Evolutionary conservation across 345 rosid species (phyloP).

Genomic region (Populus ilicifolia): DNA sequence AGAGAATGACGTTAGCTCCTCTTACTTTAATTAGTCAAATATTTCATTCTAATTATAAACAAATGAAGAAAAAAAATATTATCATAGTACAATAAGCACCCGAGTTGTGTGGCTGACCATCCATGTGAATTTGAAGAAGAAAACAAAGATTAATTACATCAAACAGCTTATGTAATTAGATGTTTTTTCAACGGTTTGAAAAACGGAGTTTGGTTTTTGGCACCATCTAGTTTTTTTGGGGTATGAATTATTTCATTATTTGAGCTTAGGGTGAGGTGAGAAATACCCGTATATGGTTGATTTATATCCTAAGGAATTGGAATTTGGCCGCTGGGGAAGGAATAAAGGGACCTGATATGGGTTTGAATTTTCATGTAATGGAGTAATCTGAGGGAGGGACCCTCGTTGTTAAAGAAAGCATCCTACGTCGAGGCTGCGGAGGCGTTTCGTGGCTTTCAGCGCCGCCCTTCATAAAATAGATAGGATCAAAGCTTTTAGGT

Average conservation of each 20-base stretch:
- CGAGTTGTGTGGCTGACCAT: background rate
- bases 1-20: background rate
- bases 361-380: background rate
- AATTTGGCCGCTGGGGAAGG: background rate
- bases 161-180: constrained; percentile 2
- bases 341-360: constrained; percentile 3
- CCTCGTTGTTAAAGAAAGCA: background rate
- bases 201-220: constrained; percentile 12
- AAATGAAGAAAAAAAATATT: too few relatives aligned
- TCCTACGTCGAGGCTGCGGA: background rate
- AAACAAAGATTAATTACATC: background rate
- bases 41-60: too few relatives aligned
- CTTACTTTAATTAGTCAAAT: background rate
- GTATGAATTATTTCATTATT: background rate
- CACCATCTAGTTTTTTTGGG: background rate
- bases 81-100: too few relatives aligned
- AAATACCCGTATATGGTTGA: too few relatives aligned
- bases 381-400: background rate
- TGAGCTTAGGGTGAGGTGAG: background rate
- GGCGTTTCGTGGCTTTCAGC: background rate
- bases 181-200: constrained; percentile 11
- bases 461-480: background rate
- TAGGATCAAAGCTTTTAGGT: background rate
- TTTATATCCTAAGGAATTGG: too few relatives aligned
- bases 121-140: background rate